Evolutionary conservation across 139 green algal genomes (phyloP), one percentile per base, ranked within the genome.

Genomic region (Tetradesmus obliquus): DNA sequence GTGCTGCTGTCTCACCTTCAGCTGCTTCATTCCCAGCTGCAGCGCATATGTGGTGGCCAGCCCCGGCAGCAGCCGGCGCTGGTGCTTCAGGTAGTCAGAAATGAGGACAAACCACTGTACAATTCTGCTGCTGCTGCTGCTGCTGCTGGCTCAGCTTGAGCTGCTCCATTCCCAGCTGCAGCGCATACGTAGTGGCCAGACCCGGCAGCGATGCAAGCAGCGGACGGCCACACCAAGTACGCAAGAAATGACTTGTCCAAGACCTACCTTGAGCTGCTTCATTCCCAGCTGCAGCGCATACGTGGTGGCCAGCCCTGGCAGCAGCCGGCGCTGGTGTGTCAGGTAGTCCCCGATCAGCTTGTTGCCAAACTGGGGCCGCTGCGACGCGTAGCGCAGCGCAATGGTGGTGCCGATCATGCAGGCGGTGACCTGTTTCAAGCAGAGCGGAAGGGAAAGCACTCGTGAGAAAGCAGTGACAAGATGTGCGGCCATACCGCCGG

Each of bases 261-360:
- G 9, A 5, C 83, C 22, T 45, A 94, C 85, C 93, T 99, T 99
- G 83, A 98, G 93, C 45, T 88, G 86, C 45, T 93, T 89, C 91
- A 96, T 92, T 8, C 93, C 94, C 6, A 99, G 88, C 86, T 99
- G 96, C 93, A 98, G 93, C 69, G 97, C 97, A 84, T 98, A 98
- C 19, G 96, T 96, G 57, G 93, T 92, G 32, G 97, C 96, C 83
- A 99, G 95, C 24, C 93, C 95, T 0, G 96, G 96, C 91, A 98
- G 93, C 92, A 99, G 94, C 12, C 97, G 94, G 53, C 94, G 92
- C 95, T 98, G 97, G 91, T 99, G 97, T 0, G 96, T 99, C 3
- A 98, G 85, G 92, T 99, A 99, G 55, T 96, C 93, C 87, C 98
- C 93, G 58, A 99, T 96, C 13, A 93, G 81, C n/a, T 92, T 94